Conservation (phyloP, 2,329 filamentous ascomycete species). For the Lachnellula subtilissima region DNA sequence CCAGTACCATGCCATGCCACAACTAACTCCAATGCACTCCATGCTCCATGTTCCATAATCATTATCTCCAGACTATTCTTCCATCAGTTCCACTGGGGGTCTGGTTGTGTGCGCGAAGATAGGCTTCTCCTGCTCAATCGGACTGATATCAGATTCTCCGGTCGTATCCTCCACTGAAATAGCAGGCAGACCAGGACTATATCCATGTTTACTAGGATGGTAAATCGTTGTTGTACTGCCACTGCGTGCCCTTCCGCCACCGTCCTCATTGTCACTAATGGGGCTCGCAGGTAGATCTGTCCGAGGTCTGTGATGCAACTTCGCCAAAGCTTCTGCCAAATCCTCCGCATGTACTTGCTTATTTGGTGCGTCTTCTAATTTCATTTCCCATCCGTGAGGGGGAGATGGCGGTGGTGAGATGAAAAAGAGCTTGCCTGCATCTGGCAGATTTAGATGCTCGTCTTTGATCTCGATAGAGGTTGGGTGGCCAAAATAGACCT, state of each 20-base stretch:
- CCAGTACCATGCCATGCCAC: constrained; percentile 4
- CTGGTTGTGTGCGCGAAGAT: constrained; percentile 57
- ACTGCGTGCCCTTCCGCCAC: constrained; percentile 41
- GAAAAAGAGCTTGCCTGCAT: constrained; percentile 68
- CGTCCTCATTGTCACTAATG: constrained; percentile 33
- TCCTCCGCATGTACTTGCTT: constrained; percentile 66
- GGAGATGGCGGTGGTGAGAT: constrained; percentile 65
- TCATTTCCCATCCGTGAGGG: constrained; percentile 65
- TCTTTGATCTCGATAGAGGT: constrained; percentile 52
- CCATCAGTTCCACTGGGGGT: constrained; percentile 63
- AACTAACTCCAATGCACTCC: not conserved
- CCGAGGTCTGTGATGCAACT: constrained; percentile 46
- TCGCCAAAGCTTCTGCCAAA: constrained; percentile 60
- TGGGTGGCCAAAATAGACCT: constrained; percentile 63
- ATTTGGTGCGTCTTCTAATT: constrained; percentile 64
- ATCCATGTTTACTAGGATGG: constrained; percentile 52
- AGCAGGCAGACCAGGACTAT: constrained; percentile 53
- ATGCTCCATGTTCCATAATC: not conserved
- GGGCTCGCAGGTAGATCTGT: constrained; percentile 39
- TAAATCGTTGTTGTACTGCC: constrained; percentile 64
- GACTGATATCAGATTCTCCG: constrained; percentile 40
- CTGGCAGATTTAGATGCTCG: constrained; percentile 60
- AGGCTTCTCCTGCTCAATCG: constrained; percentile 39
- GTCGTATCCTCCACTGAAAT: constrained; percentile 66
- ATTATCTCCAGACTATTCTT: constrained; percentile 6